Evolutionary conservation across 2,329 filamentous ascomycete genomes (phyloP).

Genomic region (Aspergillus clavatus): DNA sequence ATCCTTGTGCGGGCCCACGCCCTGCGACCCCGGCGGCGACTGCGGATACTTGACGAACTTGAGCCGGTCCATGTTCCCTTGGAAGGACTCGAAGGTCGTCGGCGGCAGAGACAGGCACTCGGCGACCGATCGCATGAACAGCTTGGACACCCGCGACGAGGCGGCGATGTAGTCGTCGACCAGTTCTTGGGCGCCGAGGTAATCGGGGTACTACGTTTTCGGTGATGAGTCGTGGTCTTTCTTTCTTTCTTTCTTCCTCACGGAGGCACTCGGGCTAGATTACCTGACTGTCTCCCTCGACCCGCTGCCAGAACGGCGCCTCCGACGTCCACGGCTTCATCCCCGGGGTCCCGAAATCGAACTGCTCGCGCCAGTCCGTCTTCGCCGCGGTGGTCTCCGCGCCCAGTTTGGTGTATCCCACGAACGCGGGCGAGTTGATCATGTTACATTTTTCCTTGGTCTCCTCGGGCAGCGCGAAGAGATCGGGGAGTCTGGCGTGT

Average conservation of each 20-base stretch:
- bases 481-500: constrained; percentile 20
- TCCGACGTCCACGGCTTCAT: constrained; percentile 29
- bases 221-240: too few species aligned
- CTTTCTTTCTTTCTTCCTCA: too few species aligned
- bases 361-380: constrained; percentile 43
- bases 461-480: constrained; percentile 24
- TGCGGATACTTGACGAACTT: constrained; percentile 55
- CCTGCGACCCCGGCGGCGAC: constrained; percentile 40
- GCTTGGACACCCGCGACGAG: constrained; percentile 46
- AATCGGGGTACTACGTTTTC: constrained; percentile 23
- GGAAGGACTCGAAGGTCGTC: constrained; percentile 48
- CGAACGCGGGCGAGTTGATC: constrained; percentile 31
- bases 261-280: background rate
- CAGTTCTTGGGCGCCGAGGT: constrained; percentile 19
- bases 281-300: constrained; percentile 30
- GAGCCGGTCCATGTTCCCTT: constrained; percentile 46
- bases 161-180: constrained; percentile 49
- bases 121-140: constrained; percentile 54
- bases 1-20: constrained; percentile 56
- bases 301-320: constrained; percentile 43
- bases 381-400: constrained; percentile 31
- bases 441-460: constrained; percentile 28
- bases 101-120: constrained; percentile 48
- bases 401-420: constrained; percentile 32
- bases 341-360: constrained; percentile 31